Evolutionary conservation across 345 rosid genomes (phyloP).

Genomic region (Moricandia arvensis): DNA sequence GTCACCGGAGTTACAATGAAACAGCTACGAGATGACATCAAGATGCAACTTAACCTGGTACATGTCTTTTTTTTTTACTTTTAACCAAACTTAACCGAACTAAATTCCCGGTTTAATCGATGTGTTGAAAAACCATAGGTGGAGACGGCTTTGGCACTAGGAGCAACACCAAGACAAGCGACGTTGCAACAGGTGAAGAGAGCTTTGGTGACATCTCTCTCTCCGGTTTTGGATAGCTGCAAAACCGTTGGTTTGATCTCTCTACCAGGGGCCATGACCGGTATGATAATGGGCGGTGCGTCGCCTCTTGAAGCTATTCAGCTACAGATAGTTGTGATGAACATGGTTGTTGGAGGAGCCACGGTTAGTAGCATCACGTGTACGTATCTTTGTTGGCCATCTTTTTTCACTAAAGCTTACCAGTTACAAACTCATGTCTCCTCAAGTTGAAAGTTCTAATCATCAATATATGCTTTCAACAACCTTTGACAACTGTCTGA

Average conservation of each 20-base stretch:
- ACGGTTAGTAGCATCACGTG: slow-evolving; percentile 81
- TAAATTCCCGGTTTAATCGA: background rate
- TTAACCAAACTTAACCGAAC: too few relatives aligned
- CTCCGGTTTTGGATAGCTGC: slow-evolving; percentile 84
- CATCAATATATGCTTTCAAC: background rate
- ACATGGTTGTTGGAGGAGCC: slow-evolving; percentile 78
- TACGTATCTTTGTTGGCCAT: slow-evolving; percentile 84
- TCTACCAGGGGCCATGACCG: slow-evolving; percentile 90
- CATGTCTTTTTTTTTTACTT: background rate
- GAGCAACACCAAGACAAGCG: slow-evolving; percentile 85
- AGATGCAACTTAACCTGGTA: slow-evolving; percentile 66
- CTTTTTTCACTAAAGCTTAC: slow-evolving; percentile 81
- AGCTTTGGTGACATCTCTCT: slow-evolving; percentile 72
- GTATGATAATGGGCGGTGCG: slow-evolving; percentile 96
- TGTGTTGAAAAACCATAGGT: slow-evolving; percentile 42
- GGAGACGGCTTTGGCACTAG: slow-evolving; percentile 87
- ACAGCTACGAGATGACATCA: slow-evolving; percentile 81
- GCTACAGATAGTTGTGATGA: slow-evolving; percentile 94
- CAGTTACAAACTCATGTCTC: slow-evolving; percentile 70
- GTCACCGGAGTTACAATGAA: slow-evolving; percentile 93
- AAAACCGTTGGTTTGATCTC: slow-evolving; percentile 92
- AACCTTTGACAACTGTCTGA: background rate
- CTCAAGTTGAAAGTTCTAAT: slow-evolving; percentile 39
- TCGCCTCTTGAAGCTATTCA: slow-evolving; percentile 89
- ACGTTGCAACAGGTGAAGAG: slow-evolving; percentile 71